phyloP scores from a whole-genome alignment of 2,329 filamentous ascomycete species.

The Colletotrichum eremochloae region DNA sequence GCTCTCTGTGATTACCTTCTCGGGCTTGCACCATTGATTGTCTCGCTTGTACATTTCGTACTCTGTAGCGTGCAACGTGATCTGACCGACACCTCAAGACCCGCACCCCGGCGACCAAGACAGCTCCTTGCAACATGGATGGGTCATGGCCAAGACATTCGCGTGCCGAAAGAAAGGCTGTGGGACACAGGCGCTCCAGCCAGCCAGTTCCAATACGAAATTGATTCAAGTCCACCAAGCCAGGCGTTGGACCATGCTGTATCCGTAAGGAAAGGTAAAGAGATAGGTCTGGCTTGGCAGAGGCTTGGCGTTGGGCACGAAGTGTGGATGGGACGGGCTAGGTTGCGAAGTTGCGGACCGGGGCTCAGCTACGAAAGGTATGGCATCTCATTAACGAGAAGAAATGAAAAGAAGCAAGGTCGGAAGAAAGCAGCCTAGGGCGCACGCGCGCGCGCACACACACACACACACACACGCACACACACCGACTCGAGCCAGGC shows the following conservation, averaged over 20 bases:
- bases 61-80: conserved; percentile 9
- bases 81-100: conserved; percentile 16
- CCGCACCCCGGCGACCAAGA: conserved; percentile 29
- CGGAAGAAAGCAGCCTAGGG: conserved; percentile 17
- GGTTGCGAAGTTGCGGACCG: conserved; percentile 18
- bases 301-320: conserved; percentile 37
- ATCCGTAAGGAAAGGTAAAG: conserved; percentile 17
- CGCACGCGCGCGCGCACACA: background rate
- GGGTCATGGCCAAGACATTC: conserved; percentile 38
- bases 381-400: conserved; percentile 33
- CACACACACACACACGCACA: background rate
- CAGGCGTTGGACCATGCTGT: background rate
- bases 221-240: background rate
- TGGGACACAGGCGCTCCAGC: conserved; percentile 20
- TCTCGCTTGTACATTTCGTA: background rate
- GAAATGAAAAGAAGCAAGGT: conserved; percentile 40
- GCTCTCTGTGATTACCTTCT: conserved; percentile 10
- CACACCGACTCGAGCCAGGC: conserved; percentile 32
- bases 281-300: conserved; percentile 32
- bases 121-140: conserved; percentile 33
- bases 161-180: conserved; percentile 29
- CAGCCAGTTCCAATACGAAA: conserved; percentile 16
- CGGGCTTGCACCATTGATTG: conserved; percentile 13
- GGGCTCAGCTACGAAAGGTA: conserved; percentile 24
- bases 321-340: conserved; percentile 38